Evolutionary conservation across 2,329 filamentous ascomycete species (phyloP), one percentile per base, ranked within the genome.

Genomic region (Hypoxylon sp.): DNA sequence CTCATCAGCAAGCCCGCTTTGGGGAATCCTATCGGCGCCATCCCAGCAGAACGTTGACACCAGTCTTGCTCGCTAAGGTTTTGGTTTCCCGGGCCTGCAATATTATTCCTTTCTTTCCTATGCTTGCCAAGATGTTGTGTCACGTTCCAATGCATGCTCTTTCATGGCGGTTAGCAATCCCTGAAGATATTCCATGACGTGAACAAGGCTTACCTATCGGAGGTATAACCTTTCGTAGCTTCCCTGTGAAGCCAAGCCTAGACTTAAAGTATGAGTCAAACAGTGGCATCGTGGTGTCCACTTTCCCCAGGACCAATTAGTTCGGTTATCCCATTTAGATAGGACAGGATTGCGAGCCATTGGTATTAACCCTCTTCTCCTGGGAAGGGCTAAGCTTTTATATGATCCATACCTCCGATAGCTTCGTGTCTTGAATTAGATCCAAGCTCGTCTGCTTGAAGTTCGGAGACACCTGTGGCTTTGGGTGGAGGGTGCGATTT

Each of bases 401-500:
- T 17, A 39, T 39, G 13, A 39, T n/a, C 34, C 17, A 13, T 32
- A 10, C 13, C 13, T 17, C 13, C 13, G 34, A 39, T 17, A 17
- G 34, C 34, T n/a, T 39, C n/a, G 34, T 17, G 8, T 3, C 7
- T n/a, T n/a, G n/a, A 13, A 6, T 6, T 17, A n/a, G 34, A 13
- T 39, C 7, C n/a, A 10, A 17, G 34, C 34, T 3, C 13, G 13
- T 39, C 6, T 39, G 34, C 34, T 17, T 32, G 6, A 8, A 32
- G 30, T 32, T 6, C 7, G 4, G 4, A 10, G 8, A 32, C 3
- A 13, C 30, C 30, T 4, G 30, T 39, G 34, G 4, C 8, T 15
- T 39, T 13, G 34, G 13, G 3, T 4, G n/a, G 17, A 39, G 34
- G 34, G 34, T 28, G 10, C 32, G 13, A 15, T 39, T 6, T 85